Conservation (phyloP, 2,329 filamentous ascomycete genomes). For the Helminthosporium solani region DNA sequence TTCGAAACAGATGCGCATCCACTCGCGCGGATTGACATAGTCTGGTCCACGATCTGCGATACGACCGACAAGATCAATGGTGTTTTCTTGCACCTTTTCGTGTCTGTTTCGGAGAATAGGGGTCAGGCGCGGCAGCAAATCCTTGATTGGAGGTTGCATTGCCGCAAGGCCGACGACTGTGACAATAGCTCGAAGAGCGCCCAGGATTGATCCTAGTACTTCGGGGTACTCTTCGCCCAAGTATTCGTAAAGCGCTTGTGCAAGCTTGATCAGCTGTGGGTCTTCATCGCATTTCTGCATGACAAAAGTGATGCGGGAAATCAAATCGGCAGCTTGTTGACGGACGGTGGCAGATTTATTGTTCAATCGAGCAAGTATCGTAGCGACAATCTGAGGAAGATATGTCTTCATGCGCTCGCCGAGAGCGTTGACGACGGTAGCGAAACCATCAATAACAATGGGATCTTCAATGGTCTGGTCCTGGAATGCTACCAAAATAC, state of each 20-base stretch:
- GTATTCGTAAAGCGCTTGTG: slow-evolving; percentile 94
- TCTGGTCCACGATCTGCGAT: slow-evolving; percentile 97
- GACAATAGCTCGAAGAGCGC: slow-evolving; percentile 91
- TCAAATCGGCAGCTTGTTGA: slow-evolving; percentile 94
- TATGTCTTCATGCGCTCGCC: slow-evolving; percentile 95
- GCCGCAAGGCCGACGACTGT: slow-evolving; percentile 96
- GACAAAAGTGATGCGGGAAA: slow-evolving; percentile 95
- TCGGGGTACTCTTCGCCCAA: slow-evolving; percentile 98
- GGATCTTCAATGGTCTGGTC: slow-evolving; percentile 97
- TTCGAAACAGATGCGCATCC: slow-evolving; percentile 99
- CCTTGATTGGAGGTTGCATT: slow-evolving; percentile 98
- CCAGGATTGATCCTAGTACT: slow-evolving; percentile 93
- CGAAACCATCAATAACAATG: slow-evolving; percentile 95
- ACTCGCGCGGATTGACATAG: slow-evolving; percentile 93
- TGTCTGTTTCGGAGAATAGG: slow-evolving; percentile 98
- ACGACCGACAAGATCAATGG: slow-evolving; percentile 94
- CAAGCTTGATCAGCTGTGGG: slow-evolving; percentile 90
- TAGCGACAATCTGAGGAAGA: slow-evolving; percentile 93
- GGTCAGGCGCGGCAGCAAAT: slow-evolving; percentile 88
- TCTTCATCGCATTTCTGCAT: slow-evolving; percentile 99
- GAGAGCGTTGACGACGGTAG: slow-evolving; percentile 93
- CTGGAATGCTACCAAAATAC: slow-evolving; percentile 94
- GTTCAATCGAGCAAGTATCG: slow-evolving; percentile 93
- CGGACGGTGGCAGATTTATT: slow-evolving; percentile 97
- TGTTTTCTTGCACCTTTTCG: slow-evolving; percentile 99